phyloP scores from a whole-genome alignment of 352 stramenopile species.

The Peronospora farinosa region DNA sequence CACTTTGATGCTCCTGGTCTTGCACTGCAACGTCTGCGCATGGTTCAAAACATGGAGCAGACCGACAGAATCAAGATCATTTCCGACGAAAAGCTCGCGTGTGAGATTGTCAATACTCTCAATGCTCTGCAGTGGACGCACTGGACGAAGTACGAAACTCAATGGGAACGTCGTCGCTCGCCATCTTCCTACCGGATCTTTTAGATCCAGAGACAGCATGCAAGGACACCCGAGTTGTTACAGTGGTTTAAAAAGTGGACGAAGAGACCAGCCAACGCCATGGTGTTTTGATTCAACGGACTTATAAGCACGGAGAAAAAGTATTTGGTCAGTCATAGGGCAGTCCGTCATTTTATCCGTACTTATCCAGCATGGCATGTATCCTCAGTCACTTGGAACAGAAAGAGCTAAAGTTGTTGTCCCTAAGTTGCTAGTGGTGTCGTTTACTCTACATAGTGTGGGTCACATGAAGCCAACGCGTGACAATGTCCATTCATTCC shows the following conservation, averaged over 20 bases:
- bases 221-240: not conserved
- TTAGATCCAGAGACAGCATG: constrained; percentile 22
- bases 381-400: too few relatives aligned
- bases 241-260: not conserved
- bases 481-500: too few relatives aligned
- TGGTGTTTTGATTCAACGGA: not conserved
- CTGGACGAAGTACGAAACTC: constrained; percentile 44
- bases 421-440: too few relatives aligned
- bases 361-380: too few relatives aligned
- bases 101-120: constrained; percentile 35
- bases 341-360: too few relatives aligned
- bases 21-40: constrained; percentile 63
- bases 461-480: too few relatives aligned
- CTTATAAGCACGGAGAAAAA: not conserved
- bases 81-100: constrained; percentile 47
- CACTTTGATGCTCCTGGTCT: constrained; percentile 42
- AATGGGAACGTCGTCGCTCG: constrained; percentile 54
- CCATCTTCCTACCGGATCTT: constrained; percentile 58
- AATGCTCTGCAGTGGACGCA: constrained; percentile 49
- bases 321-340: too few relatives aligned
- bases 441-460: too few relatives aligned
- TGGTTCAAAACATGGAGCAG: constrained; percentile 51
- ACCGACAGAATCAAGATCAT: constrained; percentile 67
- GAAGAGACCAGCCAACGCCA: not conserved
- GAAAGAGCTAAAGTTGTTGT: too few relatives aligned